Percentiles rank a stretch among this genome's conserved stretches.
Conservation (phyloP, 73 alveolate genomes). For the Tetrahymena elliotti region DNA sequence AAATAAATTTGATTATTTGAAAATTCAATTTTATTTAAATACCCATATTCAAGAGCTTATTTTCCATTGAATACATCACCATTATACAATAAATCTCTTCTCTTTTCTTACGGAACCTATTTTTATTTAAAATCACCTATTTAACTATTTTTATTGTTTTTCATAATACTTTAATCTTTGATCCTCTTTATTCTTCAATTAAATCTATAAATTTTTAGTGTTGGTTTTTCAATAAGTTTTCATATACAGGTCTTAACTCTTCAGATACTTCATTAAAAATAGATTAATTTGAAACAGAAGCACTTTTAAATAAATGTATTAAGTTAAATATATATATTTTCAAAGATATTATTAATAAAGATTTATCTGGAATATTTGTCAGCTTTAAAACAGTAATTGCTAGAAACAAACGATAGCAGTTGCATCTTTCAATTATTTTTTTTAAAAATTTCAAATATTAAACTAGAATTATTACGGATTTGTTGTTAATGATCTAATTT, state of each 20-base stretch:
- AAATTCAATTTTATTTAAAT: background rate
- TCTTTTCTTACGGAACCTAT: background rate
- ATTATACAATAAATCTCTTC: background rate
- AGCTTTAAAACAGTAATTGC: background rate
- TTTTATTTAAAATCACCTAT: background rate
- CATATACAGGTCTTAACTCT: background rate
- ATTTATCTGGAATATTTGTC: background rate
- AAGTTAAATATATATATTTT: background rate
- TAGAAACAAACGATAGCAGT: background rate
- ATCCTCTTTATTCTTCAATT: background rate
- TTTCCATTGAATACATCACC: background rate
- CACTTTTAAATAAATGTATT: background rate
- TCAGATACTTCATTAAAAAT: background rate
- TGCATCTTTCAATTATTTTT: background rate
- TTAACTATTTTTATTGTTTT: background rate
- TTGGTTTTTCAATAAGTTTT: background rate
- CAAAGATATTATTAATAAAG: background rate
- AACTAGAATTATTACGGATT: conserved; percentile 5
- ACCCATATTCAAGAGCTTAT: background rate
- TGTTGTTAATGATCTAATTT: conserved; percentile 17
- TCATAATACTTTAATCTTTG: background rate
- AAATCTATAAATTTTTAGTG: background rate
- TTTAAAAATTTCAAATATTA: background rate
- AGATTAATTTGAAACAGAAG: background rate
- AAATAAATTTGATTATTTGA: background rate